Conservation (phyloP, 352 stramenopile genomes). For the Salisapilia sapeloensis region DNA sequence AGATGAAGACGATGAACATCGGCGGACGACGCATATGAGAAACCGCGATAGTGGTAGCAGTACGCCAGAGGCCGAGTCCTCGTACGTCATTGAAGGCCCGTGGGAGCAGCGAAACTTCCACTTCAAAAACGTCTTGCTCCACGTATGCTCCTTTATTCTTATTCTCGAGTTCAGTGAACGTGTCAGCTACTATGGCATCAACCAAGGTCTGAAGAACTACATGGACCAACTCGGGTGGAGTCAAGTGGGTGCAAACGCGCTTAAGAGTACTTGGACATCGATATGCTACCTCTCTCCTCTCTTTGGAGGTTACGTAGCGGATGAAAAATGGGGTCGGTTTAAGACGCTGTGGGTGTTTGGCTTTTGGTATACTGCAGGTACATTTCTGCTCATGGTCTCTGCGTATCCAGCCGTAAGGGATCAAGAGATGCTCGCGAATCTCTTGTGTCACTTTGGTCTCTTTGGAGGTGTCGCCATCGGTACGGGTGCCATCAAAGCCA, state of each 20-base stretch:
- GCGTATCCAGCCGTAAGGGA: constrained; percentile 33
- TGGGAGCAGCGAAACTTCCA: constrained; percentile 63
- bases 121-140: constrained; percentile 69
- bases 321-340: constrained; percentile 78
- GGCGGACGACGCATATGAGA: constrained; percentile 14
- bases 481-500: constrained; percentile 76
- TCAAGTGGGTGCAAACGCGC: constrained; percentile 65
- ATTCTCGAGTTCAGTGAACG: constrained; percentile 76
- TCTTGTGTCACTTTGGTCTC: constrained; percentile 56
- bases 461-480: constrained; percentile 60
- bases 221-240: constrained; percentile 58
- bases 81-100: constrained; percentile 54
- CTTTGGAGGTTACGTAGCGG: constrained; percentile 66
- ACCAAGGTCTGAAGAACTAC: constrained; percentile 79
- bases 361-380: constrained; percentile 56
- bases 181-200: constrained; percentile 80
- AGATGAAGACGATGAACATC: constrained; percentile 19
- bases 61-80: constrained; percentile 21
- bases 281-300: constrained; percentile 76
- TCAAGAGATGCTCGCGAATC: constrained; percentile 31
- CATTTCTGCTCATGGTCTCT: constrained; percentile 46
- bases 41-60: no score
- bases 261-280: constrained; percentile 81
- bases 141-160: constrained; percentile 77
- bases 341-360: constrained; percentile 72